A percentile compares a stretch with the other conserved stretches of the same genome.
These are phyloP conservation scores for Epichloe bromicola DNA, from an alignment of 2,329 filamentous ascomycete species.

Conservation along the genomic window DNA sequence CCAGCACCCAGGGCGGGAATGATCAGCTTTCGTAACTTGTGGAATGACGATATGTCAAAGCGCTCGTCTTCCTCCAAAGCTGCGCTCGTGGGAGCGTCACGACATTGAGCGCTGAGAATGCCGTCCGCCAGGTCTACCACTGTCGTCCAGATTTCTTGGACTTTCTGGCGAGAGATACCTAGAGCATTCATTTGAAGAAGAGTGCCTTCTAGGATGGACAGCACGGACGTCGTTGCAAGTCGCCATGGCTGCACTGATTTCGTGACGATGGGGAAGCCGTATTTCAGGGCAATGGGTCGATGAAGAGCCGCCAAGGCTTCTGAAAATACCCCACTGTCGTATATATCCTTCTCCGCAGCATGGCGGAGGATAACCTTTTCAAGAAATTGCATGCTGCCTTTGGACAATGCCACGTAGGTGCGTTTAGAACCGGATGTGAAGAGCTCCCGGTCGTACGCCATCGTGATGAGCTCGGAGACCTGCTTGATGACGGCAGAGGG, in stretches of 20 bases:
- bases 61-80: constrained; percentile 55
- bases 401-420: constrained; percentile 83
- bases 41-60: constrained; percentile 71
- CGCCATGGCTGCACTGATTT: constrained; percentile 66
- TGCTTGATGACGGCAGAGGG: constrained; percentile 56
- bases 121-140: constrained; percentile 53
- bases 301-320: constrained; percentile 54
- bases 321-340: constrained; percentile 52
- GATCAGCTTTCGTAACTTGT: constrained; percentile 54
- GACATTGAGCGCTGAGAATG: constrained; percentile 54
- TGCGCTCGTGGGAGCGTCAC: constrained; percentile 28
- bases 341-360: constrained; percentile 51
- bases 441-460: constrained; percentile 46
- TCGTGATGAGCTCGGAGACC: constrained; percentile 55
- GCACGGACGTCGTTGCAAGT: constrained; percentile 57
- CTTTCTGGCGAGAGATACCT: constrained; percentile 29
- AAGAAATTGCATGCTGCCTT: constrained; percentile 62
- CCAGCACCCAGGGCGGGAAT: constrained; percentile 58
- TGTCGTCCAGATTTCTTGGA: constrained; percentile 54
- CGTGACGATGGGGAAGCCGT: constrained; percentile 59
- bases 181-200: constrained; percentile 45
- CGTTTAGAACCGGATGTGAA: constrained; percentile 35
- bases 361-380: constrained; percentile 47
- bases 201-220: constrained; percentile 55
- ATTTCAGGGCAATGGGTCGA: constrained; percentile 65